Conservation (phyloP, 1,139 yeast genomes). For the Yamadazyma membranifaciens region DNA sequence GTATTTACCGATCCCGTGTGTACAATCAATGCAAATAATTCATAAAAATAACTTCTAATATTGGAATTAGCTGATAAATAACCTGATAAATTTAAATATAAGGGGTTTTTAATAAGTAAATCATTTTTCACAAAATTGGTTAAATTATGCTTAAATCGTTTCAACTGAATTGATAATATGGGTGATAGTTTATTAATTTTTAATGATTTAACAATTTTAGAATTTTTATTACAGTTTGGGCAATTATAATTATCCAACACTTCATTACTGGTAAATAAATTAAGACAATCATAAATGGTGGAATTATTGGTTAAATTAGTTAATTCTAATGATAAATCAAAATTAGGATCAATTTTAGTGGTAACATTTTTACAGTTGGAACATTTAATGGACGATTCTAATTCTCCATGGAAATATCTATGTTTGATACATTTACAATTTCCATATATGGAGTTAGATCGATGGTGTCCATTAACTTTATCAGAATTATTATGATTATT, state of each 20-base stretch:
- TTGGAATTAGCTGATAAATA: conserved; percentile 39
- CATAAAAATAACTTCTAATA: conserved; percentile 42
- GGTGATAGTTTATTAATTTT: conserved; percentile 69
- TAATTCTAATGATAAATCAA: conserved; percentile 83
- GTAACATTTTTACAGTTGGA: conserved; percentile 63
- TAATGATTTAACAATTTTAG: conserved; percentile 70
- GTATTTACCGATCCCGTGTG: conserved; percentile 93
- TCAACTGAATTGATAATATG: conserved; percentile 79
- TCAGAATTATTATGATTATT: conserved; percentile 3
- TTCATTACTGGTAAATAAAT: conserved; percentile 75
- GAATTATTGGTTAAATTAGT: conserved; percentile 24
- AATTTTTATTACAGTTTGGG: conserved; percentile 55
- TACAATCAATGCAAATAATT: conserved; percentile 80
- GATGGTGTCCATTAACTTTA: conserved; percentile 5
- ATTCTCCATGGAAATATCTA: conserved; percentile 91
- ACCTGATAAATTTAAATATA: conserved; percentile 64
- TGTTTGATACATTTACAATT: conserved; percentile 79
- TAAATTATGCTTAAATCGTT: conserved; percentile 77
- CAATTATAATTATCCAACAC: conserved; percentile 76
- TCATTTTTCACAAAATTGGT: conserved; percentile 71
- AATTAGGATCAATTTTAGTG: conserved; percentile 79
- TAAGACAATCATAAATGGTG: conserved; percentile 62
- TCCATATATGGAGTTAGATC: conserved; percentile 7
- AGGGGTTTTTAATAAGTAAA: conserved; percentile 68
- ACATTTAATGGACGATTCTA: conserved; percentile 87